phyloP scores from a whole-genome alignment of 768 basidiomycete genomes.

The Kwoniella pini region DNA sequence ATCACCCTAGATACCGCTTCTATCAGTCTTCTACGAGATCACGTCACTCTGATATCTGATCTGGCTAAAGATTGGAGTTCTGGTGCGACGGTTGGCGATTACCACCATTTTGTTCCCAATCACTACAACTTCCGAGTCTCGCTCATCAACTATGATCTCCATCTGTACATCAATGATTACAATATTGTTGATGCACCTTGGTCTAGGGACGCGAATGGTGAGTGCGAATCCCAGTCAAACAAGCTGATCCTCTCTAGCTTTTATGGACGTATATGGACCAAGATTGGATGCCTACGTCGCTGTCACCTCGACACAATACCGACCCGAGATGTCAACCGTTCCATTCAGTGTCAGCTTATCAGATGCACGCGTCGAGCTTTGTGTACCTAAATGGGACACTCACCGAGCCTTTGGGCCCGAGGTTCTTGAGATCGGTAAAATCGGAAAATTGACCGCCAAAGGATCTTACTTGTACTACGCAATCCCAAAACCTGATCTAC shows the following conservation, averaged over 20 bases:
- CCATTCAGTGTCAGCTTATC: conserved; percentile 67
- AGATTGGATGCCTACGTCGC: conserved; percentile 60
- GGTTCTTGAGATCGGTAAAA: conserved; percentile 65
- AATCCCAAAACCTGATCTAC: conserved; percentile 66
- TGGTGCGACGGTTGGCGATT: conserved; percentile 71
- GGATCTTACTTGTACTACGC: conserved; percentile 76
- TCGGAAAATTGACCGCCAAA: conserved; percentile 62
- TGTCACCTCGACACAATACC: conserved; percentile 71
- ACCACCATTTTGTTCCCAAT: conserved; percentile 79
- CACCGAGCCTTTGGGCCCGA: conserved; percentile 65
- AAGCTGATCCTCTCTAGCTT: too few relatives aligned
- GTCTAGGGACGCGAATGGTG: conserved; percentile 80
- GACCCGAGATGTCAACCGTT: conserved; percentile 68
- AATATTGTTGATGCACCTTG: conserved; percentile 92
- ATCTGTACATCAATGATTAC: conserved; percentile 87
- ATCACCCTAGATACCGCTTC: conserved; percentile 70
- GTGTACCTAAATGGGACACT: conserved; percentile 87
- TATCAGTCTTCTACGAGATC: conserved; percentile 82
- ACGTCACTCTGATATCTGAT: conserved; percentile 91
- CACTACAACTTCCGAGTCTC: conserved; percentile 70
- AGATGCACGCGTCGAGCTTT: conserved; percentile 63
- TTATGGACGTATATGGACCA: conserved; percentile 68
- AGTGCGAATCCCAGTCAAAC: conserved; percentile 21
- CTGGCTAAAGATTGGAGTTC: conserved; percentile 88
- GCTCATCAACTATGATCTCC: conserved; percentile 73